Evolutionary conservation across 2,329 filamentous ascomycete genomes (phyloP).

Genomic region (Magnaporthiopsis poae): DNA sequence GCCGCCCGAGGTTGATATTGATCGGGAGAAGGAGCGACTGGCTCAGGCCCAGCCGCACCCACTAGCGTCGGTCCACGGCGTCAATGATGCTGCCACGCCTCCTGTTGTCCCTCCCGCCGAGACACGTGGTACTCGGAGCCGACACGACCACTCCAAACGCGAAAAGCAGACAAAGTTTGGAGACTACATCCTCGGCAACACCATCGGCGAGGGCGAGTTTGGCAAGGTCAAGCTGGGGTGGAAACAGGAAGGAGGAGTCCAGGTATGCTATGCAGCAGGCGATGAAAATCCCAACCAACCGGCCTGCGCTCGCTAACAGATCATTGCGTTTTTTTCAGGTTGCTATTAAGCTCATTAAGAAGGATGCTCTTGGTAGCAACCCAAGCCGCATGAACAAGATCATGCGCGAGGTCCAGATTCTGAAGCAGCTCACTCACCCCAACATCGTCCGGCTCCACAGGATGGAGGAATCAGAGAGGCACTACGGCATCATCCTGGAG

Average conservation of each 20-base stretch:
- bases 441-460: slow-evolving; percentile 96
- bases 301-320: background rate
- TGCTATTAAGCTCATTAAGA: slow-evolving; percentile 93
- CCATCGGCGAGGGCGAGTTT: slow-evolving; percentile 94
- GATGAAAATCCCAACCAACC: background rate
- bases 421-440: slow-evolving; percentile 76
- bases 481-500: slow-evolving; percentile 96
- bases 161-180: slow-evolving; percentile 83
- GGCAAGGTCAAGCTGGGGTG: slow-evolving; percentile 97
- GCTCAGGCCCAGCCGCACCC: slow-evolving; percentile 45
- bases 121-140: slow-evolving; percentile 41
- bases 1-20: slow-evolving; percentile 63
- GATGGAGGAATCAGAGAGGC: slow-evolving; percentile 94
- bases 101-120: slow-evolving; percentile 33
- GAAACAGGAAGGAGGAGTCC: slow-evolving; percentile 88
- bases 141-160: slow-evolving; percentile 49
- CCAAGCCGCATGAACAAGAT: slow-evolving; percentile 89
- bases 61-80: slow-evolving; percentile 28
- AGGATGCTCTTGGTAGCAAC: slow-evolving; percentile 80
- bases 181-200: slow-evolving; percentile 90
- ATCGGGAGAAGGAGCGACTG: slow-evolving; percentile 60
- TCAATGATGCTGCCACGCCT: slow-evolving; percentile 35
- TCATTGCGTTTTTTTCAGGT: slow-evolving; percentile 45
- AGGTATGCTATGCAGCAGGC: slow-evolving; percentile 36
- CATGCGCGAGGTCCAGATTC: slow-evolving; percentile 88